Percentiles rank a stretch among this genome's conserved stretches.
These are phyloP conservation scores for Ceratobasidium theobromae DNA, from an alignment of 1,284 basidiomycete species.

Conservation along the genomic window DNA sequence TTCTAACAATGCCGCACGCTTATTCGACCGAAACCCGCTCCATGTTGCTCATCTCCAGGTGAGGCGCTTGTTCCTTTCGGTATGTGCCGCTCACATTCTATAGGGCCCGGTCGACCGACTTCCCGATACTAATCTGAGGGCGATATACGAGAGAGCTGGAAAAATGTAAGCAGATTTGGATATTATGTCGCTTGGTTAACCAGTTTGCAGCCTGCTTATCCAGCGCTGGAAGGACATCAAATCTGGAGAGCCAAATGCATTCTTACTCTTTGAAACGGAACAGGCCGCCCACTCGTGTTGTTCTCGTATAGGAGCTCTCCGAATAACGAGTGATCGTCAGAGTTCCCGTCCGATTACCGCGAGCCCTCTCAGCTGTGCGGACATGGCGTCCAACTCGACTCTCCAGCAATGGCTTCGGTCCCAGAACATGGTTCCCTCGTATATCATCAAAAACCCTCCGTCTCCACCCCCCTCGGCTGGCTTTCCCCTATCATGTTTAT, in stretches of 20 bases:
- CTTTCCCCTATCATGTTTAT: conserved; percentile 8
- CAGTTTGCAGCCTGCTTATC: conserved; percentile 13
- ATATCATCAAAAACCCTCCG: conserved; percentile 4
- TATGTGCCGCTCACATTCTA: background rate
- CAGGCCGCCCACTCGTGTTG: conserved; percentile 12
- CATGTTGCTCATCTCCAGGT: conserved; percentile 30
- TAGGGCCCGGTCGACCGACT: conserved; percentile 21
- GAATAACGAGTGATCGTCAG: conserved; percentile 13
- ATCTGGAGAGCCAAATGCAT: conserved; percentile 1
- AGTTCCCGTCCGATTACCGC: conserved; percentile 20
- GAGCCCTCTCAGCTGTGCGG: background rate
- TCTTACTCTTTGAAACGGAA: conserved; percentile 24
- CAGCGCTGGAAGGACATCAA: conserved; percentile 21
- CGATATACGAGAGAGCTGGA: conserved; percentile 23
- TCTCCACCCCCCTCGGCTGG: background rate
- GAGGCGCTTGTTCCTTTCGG: background rate
- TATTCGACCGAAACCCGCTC: conserved; percentile 23
- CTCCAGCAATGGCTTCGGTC: conserved; percentile 15
- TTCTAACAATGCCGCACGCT: background rate
- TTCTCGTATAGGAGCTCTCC: conserved; percentile 21
- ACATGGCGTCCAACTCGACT: background rate
- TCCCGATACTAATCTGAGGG: conserved; percentile 15
- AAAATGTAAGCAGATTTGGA: conserved; percentile 10
- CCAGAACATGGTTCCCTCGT: conserved; percentile 10
- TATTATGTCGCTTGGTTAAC: background rate